Base-by-base conservation (phyloP, 352 stramenopile genomes). In the Pythium diclinum region DNA sequence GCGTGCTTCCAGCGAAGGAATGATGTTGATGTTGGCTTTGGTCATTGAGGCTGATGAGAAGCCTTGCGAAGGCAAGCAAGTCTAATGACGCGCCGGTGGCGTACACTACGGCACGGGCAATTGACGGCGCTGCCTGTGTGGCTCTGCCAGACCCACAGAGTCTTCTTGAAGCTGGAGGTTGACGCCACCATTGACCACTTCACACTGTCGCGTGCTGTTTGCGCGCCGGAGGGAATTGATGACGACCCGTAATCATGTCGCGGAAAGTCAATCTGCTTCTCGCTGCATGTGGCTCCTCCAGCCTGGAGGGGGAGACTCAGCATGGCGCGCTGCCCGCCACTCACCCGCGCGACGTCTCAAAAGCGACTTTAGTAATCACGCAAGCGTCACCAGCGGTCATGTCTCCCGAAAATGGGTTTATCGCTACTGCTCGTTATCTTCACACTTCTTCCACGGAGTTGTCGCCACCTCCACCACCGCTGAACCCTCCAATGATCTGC, bases 401-500 rank as follows among this genome's bases (percentile, higher is more conserved):
- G 44, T 51, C 44, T 51, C 44, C 21, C 19, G 21, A 51, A 28
- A 51, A 30, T 51, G 44, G n/a, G 4, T 16, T 16, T 16, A 3
- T 25, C 16, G 5, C 4, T 7, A 32, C n/a, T 28, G 8, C 21
- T 30, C n/a, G 4, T 42, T 30, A 51, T 51, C 44, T 30, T 32
- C 44, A 51, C 44, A 23, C 44, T 51, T 51, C 44, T 28, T 30
- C 17, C n/a, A 28, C 44, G 9, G 10, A 14, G 19, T 21, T 16
- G n/a, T 14, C 44, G 44, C 44, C 44, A 6, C 16, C 21, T 16
- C 28, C 58, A 32, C 4, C 64, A 25, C 17, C 11, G 6, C 17
- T 16, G 23, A 72, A 67, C 6, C 66, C 66, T 8, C 59, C 67
- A 38, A 73, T 65, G 49, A 94, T 87, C 57, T 83, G 80, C 60